These are phyloP conservation scores for Fusarium temperatum DNA, from an alignment of 2,329 filamentous ascomycete genomes.

Conservation along the genomic window DNA sequence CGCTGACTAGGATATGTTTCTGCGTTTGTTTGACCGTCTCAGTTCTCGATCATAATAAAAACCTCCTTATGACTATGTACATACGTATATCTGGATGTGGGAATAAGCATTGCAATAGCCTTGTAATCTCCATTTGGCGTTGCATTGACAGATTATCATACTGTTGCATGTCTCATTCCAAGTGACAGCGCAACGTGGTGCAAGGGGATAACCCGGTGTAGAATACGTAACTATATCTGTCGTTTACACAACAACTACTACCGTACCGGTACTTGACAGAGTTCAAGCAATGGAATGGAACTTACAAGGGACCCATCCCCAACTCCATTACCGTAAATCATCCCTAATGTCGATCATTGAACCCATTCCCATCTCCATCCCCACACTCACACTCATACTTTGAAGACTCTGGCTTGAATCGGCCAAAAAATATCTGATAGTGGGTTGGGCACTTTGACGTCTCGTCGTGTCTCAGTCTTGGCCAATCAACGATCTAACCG, in stretches of 20 bases:
- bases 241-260: conserved; percentile 16
- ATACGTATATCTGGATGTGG: not conserved
- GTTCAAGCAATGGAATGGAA: not conserved
- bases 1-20: not conserved
- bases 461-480: not conserved
- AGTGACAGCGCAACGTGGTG: conserved; percentile 4
- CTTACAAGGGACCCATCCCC: not conserved
- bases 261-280: not conserved
- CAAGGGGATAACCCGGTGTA: not conserved
- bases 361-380: not conserved
- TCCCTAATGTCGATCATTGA: conserved; percentile 24
- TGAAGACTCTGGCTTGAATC: not conserved
- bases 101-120: conserved; percentile 1
- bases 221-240: not conserved
- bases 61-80: not conserved
- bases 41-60: not conserved
- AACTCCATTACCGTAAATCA: conserved; percentile 13
- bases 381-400: not conserved
- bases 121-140: not conserved
- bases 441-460: conserved; percentile 6
- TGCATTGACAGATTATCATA: conserved; percentile 11
- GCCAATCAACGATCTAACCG: conserved; percentile 24
- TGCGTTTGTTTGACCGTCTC: not conserved
- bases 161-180: conserved; percentile 14
- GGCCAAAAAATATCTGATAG: conserved; percentile 11